Conservation (phyloP, 2,329 filamentous ascomycete genomes). For the Lasiodiplodia citricola region DNA sequence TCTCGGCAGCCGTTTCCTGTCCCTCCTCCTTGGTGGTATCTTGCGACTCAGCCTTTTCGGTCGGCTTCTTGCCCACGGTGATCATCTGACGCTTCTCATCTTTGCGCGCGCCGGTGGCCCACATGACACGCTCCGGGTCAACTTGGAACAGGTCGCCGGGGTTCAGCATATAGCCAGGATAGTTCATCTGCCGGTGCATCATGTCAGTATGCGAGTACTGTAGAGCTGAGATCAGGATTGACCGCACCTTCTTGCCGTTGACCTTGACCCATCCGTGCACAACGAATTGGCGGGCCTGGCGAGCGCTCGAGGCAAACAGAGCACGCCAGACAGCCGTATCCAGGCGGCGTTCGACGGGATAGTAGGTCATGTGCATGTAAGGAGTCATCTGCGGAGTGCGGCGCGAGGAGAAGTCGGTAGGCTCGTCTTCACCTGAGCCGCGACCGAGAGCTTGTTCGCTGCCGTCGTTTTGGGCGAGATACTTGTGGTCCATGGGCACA, state of each 20-base stretch:
- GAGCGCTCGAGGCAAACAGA: slow-evolving; percentile 89
- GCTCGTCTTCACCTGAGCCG: slow-evolving; percentile 68
- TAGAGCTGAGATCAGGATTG: neutral
- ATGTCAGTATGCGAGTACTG: slow-evolving; percentile 28
- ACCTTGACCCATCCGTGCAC: slow-evolving; percentile 93
- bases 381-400: slow-evolving; percentile 64
- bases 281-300: slow-evolving; percentile 93
- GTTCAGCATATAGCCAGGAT: slow-evolving; percentile 92
- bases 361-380: slow-evolving; percentile 96
- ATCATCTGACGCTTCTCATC: slow-evolving; percentile 34
- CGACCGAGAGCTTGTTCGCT: slow-evolving; percentile 82
- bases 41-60: slow-evolving; percentile 31
- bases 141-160: slow-evolving; percentile 99
- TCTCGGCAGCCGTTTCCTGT: slow-evolving; percentile 43
- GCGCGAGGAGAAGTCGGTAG: slow-evolving; percentile 22
- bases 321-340: slow-evolving; percentile 95
- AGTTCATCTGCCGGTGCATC: slow-evolving; percentile 70
- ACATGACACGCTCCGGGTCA: slow-evolving; percentile 85
- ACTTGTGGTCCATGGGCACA: slow-evolving; percentile 80
- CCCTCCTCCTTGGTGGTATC: slow-evolving; percentile 6
- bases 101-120: slow-evolving; percentile 80
- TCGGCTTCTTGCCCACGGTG: slow-evolving; percentile 31
- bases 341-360: slow-evolving; percentile 85
- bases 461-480: slow-evolving; percentile 82
- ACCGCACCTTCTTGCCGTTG: slow-evolving; percentile 86